Evolutionary conservation across 139 green algal genomes (phyloP), one percentile per base, ranked within the genome.

Genomic region (Tetratostichococcus sp.): DNA sequence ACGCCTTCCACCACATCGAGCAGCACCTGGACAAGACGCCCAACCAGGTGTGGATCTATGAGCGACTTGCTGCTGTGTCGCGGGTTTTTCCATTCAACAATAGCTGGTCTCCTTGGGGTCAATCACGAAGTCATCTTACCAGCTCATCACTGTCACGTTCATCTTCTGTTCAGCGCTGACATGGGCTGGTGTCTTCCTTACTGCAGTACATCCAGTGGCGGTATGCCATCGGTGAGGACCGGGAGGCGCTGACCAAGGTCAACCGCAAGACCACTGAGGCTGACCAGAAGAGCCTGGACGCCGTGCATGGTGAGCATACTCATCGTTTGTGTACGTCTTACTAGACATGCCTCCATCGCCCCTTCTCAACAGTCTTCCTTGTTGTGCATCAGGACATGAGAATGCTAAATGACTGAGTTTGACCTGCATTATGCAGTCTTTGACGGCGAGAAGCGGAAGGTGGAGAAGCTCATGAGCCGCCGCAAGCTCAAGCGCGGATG

Each of bases 1-100:
- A 97, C 77, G 93, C 94, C 5, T 97, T 98, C 86, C 93, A 97
- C 87, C 93, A 97, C 84, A 86, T 98, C 25, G 93, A 98, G 89
- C 65, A 94, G 88, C 91, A 96, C 82, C 81, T 97, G 74, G 89
- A 95, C 76, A 95, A 94, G 86, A 94, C 90, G 1, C 86, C 92
- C 79, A 97, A 97, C 82, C 86, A 50, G 39, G 39, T 50, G 39
- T 50, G 39, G 39, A 22, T n/a, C n/a, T n/a, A n/a, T n/a, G n/a
- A n/a, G n/a, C n/a, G n/a, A n/a, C n/a, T n/a, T n/a, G n/a, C n/a
- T n/a, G n/a, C n/a, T n/a, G n/a, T n/a, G n/a, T n/a, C n/a, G n/a
- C n/a, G n/a, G n/a, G n/a, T n/a, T n/a, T n/a, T n/a, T n/a, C n/a
- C n/a, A n/a, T n/a, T n/a, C n/a, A n/a, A n/a, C n/a, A n/a, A n/a